Evolutionary conservation across 805 yeast genomes (phyloP).

Genomic region (Candida stauntonica): DNA sequence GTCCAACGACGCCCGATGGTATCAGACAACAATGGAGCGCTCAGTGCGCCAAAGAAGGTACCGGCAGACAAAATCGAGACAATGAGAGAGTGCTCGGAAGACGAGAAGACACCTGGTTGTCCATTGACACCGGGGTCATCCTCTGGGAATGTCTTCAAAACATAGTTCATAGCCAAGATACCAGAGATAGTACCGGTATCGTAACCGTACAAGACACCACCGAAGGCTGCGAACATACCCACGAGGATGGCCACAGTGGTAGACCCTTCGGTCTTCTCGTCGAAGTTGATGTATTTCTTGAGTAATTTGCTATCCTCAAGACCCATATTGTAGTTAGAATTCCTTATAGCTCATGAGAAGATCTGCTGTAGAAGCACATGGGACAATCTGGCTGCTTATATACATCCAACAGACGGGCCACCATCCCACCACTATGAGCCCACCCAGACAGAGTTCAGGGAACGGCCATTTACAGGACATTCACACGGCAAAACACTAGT

Average conservation of each 20-base stretch:
- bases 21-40: constrained; percentile 56
- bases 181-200: constrained; percentile 69
- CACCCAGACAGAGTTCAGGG: too few relatives aligned
- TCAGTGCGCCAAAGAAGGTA: constrained; percentile 62
- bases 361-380: too few relatives aligned
- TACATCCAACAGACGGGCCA: too few relatives aligned
- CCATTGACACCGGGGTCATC: constrained; percentile 33
- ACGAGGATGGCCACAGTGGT: constrained; percentile 44
- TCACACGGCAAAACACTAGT: too few relatives aligned
- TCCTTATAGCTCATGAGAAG: neutral
- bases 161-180: constrained; percentile 60
- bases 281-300: constrained; percentile 36
- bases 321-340: constrained; percentile 10
- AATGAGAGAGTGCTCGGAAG: constrained; percentile 51
- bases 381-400: too few relatives aligned
- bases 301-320: constrained; percentile 30
- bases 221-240: constrained; percentile 62
- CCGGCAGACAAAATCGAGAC: constrained; percentile 76
- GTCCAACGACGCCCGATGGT: constrained; percentile 51
- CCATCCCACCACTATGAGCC: too few relatives aligned
- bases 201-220: constrained; percentile 64
- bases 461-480: too few relatives aligned
- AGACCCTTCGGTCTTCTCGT: constrained; percentile 46
- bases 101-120: constrained; percentile 33
- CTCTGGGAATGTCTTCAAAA: constrained; percentile 38